Evolutionary conservation across 805 yeast species (phyloP).

Genomic region (Wickerhamiella australiensis): DNA sequence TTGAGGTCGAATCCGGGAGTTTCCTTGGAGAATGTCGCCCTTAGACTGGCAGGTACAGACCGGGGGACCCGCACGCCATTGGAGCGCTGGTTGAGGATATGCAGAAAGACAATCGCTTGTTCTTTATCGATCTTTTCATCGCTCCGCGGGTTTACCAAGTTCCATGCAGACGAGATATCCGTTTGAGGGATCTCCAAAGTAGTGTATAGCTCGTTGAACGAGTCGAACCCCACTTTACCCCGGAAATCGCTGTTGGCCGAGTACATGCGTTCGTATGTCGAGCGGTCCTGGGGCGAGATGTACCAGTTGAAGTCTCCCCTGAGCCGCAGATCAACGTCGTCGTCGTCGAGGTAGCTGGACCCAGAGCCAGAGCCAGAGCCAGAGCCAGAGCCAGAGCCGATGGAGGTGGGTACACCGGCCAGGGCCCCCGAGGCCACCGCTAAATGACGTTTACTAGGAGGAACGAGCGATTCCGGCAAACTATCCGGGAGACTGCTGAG

Average conservation of each 20-base stretch:
- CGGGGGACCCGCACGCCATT: conserved; percentile 77
- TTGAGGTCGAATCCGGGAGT: conserved; percentile 46
- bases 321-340: conserved; percentile 53
- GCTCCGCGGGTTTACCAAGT: conserved; percentile 81
- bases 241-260: conserved; percentile 59
- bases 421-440: conserved; percentile 70
- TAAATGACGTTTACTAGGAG: conserved; percentile 75
- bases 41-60: conserved; percentile 83
- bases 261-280: conserved; percentile 68
- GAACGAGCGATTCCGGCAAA: conserved; percentile 87
- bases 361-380: too few relatives aligned
- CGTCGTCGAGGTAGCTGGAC: conserved; percentile 26
- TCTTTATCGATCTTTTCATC: conserved; percentile 84
- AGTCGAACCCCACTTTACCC: conserved; percentile 68
- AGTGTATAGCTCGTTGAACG: conserved; percentile 55
- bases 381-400: neutral
- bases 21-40: conserved; percentile 85
- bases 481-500: conserved; percentile 48
- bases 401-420: neutral
- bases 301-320: conserved; percentile 87
- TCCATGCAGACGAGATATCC: conserved; percentile 88
- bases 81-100: conserved; percentile 81
- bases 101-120: conserved; percentile 79
- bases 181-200: conserved; percentile 66
- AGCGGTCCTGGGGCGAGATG: conserved; percentile 76